Conservation (phyloP, 345 rosid species). For the Rhizophora mangle region DNA sequence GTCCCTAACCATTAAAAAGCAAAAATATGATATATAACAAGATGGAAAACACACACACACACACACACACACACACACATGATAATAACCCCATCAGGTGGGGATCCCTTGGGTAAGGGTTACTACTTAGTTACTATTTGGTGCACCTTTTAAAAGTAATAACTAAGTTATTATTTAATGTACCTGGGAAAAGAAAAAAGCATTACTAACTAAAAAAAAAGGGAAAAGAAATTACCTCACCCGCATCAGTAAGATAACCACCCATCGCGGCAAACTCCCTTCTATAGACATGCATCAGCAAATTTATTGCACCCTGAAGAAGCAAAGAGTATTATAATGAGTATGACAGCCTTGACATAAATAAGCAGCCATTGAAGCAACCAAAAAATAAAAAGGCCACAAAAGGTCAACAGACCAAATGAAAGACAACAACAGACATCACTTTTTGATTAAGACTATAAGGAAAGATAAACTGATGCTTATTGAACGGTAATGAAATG, state of each 20-base stretch:
- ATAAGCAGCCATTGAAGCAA: neutral
- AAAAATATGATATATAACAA: too few relatives aligned
- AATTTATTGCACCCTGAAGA: constrained; percentile 90
- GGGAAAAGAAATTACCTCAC: constrained; percentile 65
- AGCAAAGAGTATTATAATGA: constrained; percentile 19
- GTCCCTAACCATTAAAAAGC: too few relatives aligned
- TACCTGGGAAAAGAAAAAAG: neutral
- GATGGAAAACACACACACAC: too few relatives aligned
- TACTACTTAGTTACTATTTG: too few relatives aligned
- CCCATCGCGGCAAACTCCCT: constrained; percentile 89
- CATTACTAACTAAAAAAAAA: neutral
- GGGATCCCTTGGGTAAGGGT: too few relatives aligned
- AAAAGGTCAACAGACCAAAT: neutral
- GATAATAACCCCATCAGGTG: too few relatives aligned
- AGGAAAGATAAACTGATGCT: neutral
- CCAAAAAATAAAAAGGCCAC: neutral
- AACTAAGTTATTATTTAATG: too few relatives aligned
- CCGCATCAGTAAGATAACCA: constrained; percentile 96
- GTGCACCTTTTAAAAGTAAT: too few relatives aligned
- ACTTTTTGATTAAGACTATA: neutral
- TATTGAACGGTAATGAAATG: neutral
- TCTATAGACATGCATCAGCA: constrained; percentile 84
- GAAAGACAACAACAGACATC: neutral
- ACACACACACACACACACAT: too few relatives aligned
- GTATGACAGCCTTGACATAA: constrained; percentile 6